phyloP scores from a whole-genome alignment of 176 grass and related monocot species.

The Oryza meyeriana region DNA sequence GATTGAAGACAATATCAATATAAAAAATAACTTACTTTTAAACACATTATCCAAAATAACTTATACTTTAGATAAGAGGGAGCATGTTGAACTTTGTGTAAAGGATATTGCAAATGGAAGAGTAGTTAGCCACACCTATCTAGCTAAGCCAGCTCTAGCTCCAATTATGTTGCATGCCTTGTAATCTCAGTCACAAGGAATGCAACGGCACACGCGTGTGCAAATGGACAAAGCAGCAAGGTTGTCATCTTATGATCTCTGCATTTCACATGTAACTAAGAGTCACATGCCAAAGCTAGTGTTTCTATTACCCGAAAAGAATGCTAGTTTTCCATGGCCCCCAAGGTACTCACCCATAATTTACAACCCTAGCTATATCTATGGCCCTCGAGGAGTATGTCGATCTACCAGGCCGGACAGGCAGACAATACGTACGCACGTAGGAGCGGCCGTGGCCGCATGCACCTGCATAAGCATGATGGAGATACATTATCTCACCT shows the following conservation, averaged over 20 bases:
- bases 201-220: neutral
- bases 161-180: neutral
- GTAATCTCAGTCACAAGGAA: constrained; percentile 5
- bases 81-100: neutral
- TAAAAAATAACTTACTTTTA: neutral
- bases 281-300: constrained; percentile 28
- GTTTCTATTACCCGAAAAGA: neutral
- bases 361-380: neutral
- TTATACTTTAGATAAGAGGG: neutral
- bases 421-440: neutral
- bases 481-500: neutral
- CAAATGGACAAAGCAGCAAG: constrained; percentile 15
- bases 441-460: neutral
- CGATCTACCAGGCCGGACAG: constrained; percentile 15
- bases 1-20: neutral
- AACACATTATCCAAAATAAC: neutral
- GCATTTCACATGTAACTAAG: constrained; percentile 22
- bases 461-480: neutral
- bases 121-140: neutral
- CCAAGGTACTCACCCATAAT: neutral
- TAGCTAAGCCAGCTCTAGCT: neutral
- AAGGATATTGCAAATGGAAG: neutral
- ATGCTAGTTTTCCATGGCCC: neutral
- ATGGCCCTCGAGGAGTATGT: neutral
- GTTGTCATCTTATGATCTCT: constrained; percentile 16